Base-by-base conservation (phyloP, 352 stramenopile genomes). In the Globisporangium cystogenes region DNA sequence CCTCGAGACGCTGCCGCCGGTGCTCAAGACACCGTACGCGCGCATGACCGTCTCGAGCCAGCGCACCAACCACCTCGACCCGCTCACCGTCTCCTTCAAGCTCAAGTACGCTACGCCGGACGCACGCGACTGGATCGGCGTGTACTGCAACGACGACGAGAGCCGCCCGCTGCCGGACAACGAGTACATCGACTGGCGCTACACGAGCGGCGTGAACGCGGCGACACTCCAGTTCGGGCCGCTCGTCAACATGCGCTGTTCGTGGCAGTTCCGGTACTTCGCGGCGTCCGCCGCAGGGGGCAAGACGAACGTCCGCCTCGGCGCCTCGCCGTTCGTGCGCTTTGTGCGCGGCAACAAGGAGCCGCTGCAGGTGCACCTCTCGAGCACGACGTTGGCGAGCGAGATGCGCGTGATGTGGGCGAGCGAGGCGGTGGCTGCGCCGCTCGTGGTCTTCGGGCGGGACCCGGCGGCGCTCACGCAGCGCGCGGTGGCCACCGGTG, bases 331-430 rank as follows among this genome's bases (percentile, higher is more conserved):
- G 5, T 51, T 64, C 41, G 51, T 64, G 31, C 40, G 37, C 26
- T 53, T 67, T 15, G 51, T 24, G 1, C 42, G 42, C 33, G 52
- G 52, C 43, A 29, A 39, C 36, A 59, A 62, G 40, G 59, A 86
- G 60, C 72, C 75, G 11, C 16, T 43, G 14, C 50, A 60, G 23
- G 51, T 59, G 35, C 51, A 46, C n/a, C n/a, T 59, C 27, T 18
- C 23, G 18, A 58, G 43, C 35, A 61, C 55, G 18, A 3, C 7
- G 11, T 7, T 7, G 16, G 2, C 37, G 3, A 64, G 59, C 26
- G 59, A 81, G 56, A 84, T 86, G 68, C 60, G 72, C 20, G 70
- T 84, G 48, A 72, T 71, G 52, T 86, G 75, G 72, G 64, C 68
- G 15, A 84, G 72, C 53, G 68, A 47, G n/a, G 48, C 62, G 18